Conservation (phyloP, 192 early-diverging fungal genomes). For the Chytriomyces hyalinus region DNA sequence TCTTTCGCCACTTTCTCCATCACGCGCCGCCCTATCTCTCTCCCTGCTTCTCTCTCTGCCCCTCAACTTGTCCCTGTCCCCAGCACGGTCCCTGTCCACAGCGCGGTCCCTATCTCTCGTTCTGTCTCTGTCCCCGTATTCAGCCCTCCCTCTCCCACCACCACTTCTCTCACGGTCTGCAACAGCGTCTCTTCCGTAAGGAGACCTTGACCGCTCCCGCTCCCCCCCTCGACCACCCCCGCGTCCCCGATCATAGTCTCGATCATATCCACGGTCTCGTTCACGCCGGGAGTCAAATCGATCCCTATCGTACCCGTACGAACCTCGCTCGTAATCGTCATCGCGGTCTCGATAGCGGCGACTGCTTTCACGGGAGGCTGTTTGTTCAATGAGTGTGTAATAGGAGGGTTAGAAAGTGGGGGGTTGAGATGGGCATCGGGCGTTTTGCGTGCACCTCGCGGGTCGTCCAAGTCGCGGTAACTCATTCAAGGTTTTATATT, state of each 20-base stretch:
- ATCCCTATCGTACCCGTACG: not conserved
- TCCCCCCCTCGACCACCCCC: not conserved
- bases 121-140: no score
- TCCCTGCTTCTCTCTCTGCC: not conserved
- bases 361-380: not conserved
- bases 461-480: constrained; percentile 14
- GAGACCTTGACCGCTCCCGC: not conserved
- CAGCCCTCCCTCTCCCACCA: constrained; percentile 1
- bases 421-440: no score
- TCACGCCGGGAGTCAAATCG: not conserved
- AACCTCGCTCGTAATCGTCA: not conserved
- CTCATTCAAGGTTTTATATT: not conserved
- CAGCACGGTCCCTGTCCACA: no score
- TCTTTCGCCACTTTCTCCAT: not conserved
- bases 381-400: no score
- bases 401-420: no score
- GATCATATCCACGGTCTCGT: not conserved
- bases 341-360: not conserved
- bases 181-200: not conserved
- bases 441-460: not conserved
- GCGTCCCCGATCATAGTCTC: not conserved
- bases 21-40: not conserved
- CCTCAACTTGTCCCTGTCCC: no score
- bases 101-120: no score
- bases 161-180: not conserved